A percentile compares a stretch with the other conserved stretches of the same genome.
Conservation (phyloP, 805 yeast genomes). For the Spathaspora arborariae region DNA sequence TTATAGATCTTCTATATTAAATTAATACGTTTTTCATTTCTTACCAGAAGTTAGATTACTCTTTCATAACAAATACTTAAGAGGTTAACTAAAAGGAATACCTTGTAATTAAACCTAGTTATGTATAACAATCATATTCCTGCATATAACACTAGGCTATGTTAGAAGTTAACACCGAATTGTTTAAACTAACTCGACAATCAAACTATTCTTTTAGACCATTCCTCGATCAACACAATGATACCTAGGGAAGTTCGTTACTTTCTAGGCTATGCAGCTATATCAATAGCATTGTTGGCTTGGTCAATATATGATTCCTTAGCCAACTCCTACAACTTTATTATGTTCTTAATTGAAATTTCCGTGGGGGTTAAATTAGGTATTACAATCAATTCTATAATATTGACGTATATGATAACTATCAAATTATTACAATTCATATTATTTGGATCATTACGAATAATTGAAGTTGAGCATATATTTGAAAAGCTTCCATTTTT, state of each 20-base stretch:
- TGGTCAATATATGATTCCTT: slow-evolving; percentile 21
- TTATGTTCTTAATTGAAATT: slow-evolving; percentile 22
- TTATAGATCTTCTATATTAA: too few species aligned
- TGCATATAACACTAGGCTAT: too few species aligned
- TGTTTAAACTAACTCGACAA: not conserved
- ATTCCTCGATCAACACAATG: not conserved
- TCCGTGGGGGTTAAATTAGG: slow-evolving; percentile 29
- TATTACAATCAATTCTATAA: slow-evolving; percentile 23
- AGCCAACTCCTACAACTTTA: slow-evolving; percentile 17
- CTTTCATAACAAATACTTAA: too few species aligned
- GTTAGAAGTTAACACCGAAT: too few species aligned
- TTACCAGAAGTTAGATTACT: too few species aligned
- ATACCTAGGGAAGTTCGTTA: slow-evolving; percentile 5
- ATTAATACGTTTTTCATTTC: too few species aligned
- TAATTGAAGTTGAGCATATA: slow-evolving; percentile 69
- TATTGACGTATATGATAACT: slow-evolving; percentile 16
- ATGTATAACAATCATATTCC: too few species aligned
- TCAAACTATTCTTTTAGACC: not conserved
- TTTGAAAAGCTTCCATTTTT: slow-evolving; percentile 33
- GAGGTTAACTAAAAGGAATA: too few species aligned
- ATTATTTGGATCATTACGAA: slow-evolving; percentile 71
- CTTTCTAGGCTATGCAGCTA: slow-evolving; percentile 10
- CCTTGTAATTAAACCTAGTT: too few species aligned
- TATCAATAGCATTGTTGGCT: slow-evolving; percentile 13
- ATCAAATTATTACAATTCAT: slow-evolving; percentile 45